Percentiles rank a stretch among this genome's conserved stretches.
Conservation (phyloP, 164 flowering plant genomes). For the Santalum album region DNA sequence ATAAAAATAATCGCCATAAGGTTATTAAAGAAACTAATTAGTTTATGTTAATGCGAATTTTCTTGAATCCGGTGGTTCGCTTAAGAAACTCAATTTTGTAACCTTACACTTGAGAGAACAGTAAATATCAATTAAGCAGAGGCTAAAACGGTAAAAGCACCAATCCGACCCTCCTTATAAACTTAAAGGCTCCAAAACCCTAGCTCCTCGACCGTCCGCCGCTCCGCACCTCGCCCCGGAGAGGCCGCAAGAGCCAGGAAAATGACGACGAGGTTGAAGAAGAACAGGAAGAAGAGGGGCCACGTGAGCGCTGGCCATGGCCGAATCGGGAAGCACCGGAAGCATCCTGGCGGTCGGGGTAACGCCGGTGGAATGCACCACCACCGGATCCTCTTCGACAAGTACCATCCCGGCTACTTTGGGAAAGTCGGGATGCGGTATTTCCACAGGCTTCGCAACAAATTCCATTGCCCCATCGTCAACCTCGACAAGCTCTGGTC, state of each 20-base stretch:
- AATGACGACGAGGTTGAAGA: slow-evolving; percentile 2
- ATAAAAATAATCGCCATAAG: no score
- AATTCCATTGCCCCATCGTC: slow-evolving; percentile 30
- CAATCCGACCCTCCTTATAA: no score
- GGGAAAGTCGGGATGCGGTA: slow-evolving; percentile 40
- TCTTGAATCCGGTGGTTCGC: no score
- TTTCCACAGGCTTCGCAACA: slow-evolving; percentile 33
- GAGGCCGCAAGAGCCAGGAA: background rate
- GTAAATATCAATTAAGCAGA: no score
- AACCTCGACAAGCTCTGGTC: slow-evolving; percentile 42
- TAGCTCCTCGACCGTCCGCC: no score
- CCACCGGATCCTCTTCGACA: slow-evolving; percentile 5
- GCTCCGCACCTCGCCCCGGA: background rate
- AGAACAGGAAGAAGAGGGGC: slow-evolving; percentile 5
- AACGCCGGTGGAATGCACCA: slow-evolving; percentile 2
- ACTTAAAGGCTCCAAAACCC: no score
- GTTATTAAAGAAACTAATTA: no score
- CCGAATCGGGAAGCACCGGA: slow-evolving; percentile 35
- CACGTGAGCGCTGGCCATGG: slow-evolving; percentile 43
- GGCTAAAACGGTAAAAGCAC: no score
- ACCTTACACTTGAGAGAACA: no score
- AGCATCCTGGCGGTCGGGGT: slow-evolving; percentile 1
- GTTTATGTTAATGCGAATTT: no score
- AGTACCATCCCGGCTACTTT: slow-evolving; percentile 12
- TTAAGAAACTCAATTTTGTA: no score